phyloP scores from a whole-genome alignment of 371 early-diverging fungal genomes.

The Mucor ambiguus region DNA sequence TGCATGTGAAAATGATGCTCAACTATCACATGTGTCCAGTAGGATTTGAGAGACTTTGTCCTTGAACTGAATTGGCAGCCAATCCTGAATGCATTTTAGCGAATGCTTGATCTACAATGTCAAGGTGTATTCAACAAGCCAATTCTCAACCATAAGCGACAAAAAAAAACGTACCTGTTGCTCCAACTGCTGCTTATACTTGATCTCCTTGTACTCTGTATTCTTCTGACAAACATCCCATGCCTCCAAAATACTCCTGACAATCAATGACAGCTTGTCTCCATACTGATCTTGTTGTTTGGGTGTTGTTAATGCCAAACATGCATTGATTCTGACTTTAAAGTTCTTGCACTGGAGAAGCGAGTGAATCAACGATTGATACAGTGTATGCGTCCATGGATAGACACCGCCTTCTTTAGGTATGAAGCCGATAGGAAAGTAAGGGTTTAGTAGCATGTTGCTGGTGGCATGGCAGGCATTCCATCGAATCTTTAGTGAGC shows the following conservation, averaged over 20 bases:
- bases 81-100: background rate
- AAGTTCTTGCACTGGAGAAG: conserved; percentile 69
- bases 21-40: conserved; percentile 1
- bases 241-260: conserved; percentile 46
- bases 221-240: conserved; percentile 41
- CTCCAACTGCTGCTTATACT: conserved; percentile 62
- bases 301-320: conserved; percentile 64
- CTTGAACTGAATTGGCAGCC: conserved; percentile 15
- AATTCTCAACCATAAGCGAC: background rate
- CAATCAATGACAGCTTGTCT: conserved; percentile 41
- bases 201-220: conserved; percentile 60
- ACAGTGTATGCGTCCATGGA: conserved; percentile 61
- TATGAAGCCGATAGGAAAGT: conserved; percentile 64
- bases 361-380: conserved; percentile 57
- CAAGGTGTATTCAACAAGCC: background rate
- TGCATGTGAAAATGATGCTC: conserved; percentile 25
- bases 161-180: conserved; percentile 40
- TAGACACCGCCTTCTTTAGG: conserved; percentile 23
- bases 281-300: conserved; percentile 53
- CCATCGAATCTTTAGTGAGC: conserved; percentile 82
- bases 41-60: conserved; percentile 12
- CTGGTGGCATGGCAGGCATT: conserved; percentile 80
- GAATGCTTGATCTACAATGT: background rate
- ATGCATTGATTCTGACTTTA: conserved; percentile 82
- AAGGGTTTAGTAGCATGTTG: conserved; percentile 61